These are phyloP conservation scores for Leonotis leonurus DNA, from an alignment of 257 asterid genomes.

Conservation along the genomic window DNA sequence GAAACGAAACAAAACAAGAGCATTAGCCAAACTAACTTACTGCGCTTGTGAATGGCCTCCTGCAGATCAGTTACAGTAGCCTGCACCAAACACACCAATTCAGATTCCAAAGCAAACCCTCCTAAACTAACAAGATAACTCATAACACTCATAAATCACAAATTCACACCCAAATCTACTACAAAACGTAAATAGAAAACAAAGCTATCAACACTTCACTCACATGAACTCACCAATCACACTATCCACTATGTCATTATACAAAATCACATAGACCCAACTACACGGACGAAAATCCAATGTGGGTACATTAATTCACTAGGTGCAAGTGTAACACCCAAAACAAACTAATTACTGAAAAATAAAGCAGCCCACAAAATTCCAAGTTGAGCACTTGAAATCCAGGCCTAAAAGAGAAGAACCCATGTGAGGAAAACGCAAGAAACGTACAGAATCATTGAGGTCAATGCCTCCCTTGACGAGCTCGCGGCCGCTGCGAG, in stretches of 20 bases:
- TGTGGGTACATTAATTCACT: not conserved
- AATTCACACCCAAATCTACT: not conserved
- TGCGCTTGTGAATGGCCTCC: constrained; percentile 72
- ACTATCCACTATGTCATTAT: not conserved
- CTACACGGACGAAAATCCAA: not conserved
- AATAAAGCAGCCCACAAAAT: not conserved
- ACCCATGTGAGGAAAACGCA: not conserved
- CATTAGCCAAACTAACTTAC: constrained; percentile 40
- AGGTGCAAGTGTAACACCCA: not conserved
- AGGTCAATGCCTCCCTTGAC: constrained; percentile 78
- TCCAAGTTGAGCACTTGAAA: constrained; percentile 4
- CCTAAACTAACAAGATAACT: not conserved
- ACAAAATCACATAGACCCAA: not conserved
- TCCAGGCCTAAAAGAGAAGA: not conserved
- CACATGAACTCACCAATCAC: not conserved
- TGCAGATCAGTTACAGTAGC: constrained; percentile 93
- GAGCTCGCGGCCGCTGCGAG: constrained; percentile 89
- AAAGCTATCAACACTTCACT: not conserved
- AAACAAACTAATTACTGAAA: not conserved
- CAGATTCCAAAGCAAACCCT: constrained; percentile 17
- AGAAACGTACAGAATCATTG: constrained; percentile 48
- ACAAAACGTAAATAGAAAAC: not conserved
- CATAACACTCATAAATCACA: not conserved
- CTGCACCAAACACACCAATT: constrained; percentile 38
- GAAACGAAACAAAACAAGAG: not conserved